A percentile compares a stretch with the other conserved stretches of the same genome.
Evolutionary conservation across 305 asterid genomes (phyloP).

Genomic region (Rubia occidens): DNA sequence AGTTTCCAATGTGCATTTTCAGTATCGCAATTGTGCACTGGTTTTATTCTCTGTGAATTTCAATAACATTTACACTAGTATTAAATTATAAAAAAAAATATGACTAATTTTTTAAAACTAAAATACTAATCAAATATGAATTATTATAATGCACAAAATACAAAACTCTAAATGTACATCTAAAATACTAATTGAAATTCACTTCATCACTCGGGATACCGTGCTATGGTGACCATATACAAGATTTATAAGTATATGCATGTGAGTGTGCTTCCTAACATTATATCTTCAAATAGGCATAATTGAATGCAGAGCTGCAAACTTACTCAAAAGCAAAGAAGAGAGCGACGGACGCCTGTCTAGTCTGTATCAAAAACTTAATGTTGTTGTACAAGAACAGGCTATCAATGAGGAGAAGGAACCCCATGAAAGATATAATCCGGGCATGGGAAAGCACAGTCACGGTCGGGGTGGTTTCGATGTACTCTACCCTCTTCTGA

Average conservation of each 20-base stretch:
- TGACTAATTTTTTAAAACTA: not conserved
- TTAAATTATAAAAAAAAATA: too few relatives aligned
- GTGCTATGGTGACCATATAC: not conserved
- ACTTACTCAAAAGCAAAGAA: slow-evolving; percentile 90
- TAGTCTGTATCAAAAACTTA: slow-evolving; percentile 57
- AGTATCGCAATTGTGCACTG: not conserved
- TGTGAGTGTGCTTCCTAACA: not conserved
- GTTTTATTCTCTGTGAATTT: not conserved
- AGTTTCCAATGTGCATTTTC: not conserved
- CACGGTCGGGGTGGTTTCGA: slow-evolving; percentile 84
- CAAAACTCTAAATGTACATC: not conserved
- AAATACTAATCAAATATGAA: too few relatives aligned
- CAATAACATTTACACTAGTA: not conserved
- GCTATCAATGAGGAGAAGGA: slow-evolving; percentile 72
- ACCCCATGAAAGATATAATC: slow-evolving; percentile 71
- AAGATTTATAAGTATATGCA: not conserved
- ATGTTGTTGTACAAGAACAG: slow-evolving; percentile 54
- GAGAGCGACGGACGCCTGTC: slow-evolving; percentile 80
- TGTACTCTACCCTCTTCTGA: slow-evolving; percentile 88
- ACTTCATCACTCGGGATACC: not conserved
- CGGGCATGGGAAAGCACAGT: slow-evolving; percentile 64
- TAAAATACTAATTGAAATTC: not conserved
- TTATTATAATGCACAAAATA: not conserved
- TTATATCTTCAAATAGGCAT: not conserved
- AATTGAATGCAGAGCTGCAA: not conserved